Evolutionary conservation across 2,329 filamentous ascomycete genomes (phyloP), one percentile per base, ranked within the genome.

Genomic region (Beauveria sp.): DNA sequence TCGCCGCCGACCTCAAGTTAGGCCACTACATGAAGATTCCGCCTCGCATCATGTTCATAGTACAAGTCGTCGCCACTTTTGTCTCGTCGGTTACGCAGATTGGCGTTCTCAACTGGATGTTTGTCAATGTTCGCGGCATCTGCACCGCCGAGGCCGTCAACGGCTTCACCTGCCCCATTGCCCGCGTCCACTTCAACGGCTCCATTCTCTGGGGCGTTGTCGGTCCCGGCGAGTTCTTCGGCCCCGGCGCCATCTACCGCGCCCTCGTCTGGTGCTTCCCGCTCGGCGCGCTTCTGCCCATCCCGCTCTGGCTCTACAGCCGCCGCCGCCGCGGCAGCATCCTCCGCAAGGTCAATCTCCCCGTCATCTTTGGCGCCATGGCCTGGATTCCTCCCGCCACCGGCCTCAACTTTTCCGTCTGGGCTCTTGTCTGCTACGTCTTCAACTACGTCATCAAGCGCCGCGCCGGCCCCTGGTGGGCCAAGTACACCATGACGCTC

Each of bases 171-270:
- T 96, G 91, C 67, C 91, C 91, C 18, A 89, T 95, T 61, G 91
- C 91, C 1, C 84, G 90, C 16, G 91, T 96, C 1, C 91, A 96
- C 74, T 96, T 96, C 80, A 95, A 95, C 73, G 91, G 91, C 58
- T 91, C 87, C 61, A 93, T 96, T 61, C 83, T 96, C 3, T 96
- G 91, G 91, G 91, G 91, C 51, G 89, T 96, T 7, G 89, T 96
- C 14, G 91, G 91, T 0, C 91, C 91, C 0, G 76, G 80, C 60
- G 87, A 93, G 67, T 95, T 96, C 79, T 96, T 96, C 68, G 91
- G 91, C 0, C 82, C 83, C 1, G 81, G 81, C 38, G 89, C 89
- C 18, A 85, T 90, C 7, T 96, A 96, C 72, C 83, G 88, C 20
- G 81, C 84, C 9, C 80, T 96, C 1, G 83, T 96, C 2, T 96